Percentiles rank a stretch among this genome's conserved stretches.
These are phyloP conservation scores for Oxytropis ochrocephala DNA, from an alignment of 306 rosid genomes.

Conservation along the genomic window DNA sequence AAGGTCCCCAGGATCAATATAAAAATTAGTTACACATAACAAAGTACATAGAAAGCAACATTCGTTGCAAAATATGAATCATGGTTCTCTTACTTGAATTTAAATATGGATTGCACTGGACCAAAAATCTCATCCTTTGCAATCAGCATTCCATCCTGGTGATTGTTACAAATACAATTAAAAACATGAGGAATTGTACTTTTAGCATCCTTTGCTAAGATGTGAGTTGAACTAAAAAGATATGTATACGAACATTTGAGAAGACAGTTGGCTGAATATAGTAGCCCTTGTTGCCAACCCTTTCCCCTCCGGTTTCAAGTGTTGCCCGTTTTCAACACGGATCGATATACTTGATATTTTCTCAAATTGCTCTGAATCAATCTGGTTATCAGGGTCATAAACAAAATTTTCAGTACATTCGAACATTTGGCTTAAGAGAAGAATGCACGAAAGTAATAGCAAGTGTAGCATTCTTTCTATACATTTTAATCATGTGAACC, in stretches of 20 bases:
- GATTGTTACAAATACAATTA: conserved; percentile 1
- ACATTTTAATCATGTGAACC: neutral
- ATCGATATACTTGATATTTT: conserved; percentile 64
- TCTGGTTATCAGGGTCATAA: conserved; percentile 35
- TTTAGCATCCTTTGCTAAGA: neutral
- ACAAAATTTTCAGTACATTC: conserved; percentile 4
- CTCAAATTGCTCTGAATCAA: conserved; percentile 69
- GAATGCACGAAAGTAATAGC: neutral
- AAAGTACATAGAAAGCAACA: neutral
- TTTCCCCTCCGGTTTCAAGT: conserved; percentile 85
- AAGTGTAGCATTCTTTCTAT: conserved; percentile 3
- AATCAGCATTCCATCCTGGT: conserved; percentile 75
- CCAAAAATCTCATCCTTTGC: conserved; percentile 93
- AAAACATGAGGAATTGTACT: neutral
- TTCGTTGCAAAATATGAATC: neutral
- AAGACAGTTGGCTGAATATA: conserved; percentile 85
- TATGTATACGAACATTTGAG: conserved; percentile 64
- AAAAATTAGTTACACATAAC: neutral
- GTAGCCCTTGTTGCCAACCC: conserved; percentile 65
- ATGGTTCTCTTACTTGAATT: conserved; percentile 57
- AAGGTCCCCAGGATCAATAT: conserved; percentile 42
- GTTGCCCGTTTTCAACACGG: conserved; percentile 67
- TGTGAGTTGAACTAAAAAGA: neutral
- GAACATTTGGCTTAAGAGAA: neutral
- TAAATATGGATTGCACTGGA: conserved; percentile 82